Conservation (phyloP, 306 rosid species). For the Herpetospermum pedunculosum region DNA sequence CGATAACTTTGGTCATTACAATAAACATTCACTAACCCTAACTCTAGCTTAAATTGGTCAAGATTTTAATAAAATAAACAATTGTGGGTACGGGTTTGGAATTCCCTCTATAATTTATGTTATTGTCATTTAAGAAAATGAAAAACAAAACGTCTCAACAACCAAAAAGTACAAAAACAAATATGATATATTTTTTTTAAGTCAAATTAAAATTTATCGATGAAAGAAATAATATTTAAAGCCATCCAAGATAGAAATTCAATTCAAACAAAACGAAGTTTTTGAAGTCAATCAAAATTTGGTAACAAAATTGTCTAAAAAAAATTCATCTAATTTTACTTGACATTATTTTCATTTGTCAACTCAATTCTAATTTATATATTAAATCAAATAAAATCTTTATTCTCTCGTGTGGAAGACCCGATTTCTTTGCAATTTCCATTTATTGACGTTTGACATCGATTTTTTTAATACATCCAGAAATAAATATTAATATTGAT, state of each 20-base stretch:
- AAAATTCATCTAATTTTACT: neutral
- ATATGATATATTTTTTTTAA: neutral
- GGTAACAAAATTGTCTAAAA: neutral
- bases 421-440: neutral
- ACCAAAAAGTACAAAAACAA: neutral
- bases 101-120: too few relatives aligned
- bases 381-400: neutral
- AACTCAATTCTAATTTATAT: neutral
- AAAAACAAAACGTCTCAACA: too few relatives aligned
- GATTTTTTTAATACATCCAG: neutral
- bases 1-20: too few relatives aligned
- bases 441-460: neutral
- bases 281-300: neutral
- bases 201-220: neutral
- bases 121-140: too few relatives aligned
- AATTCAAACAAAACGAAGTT: neutral
- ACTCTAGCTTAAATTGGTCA: too few relatives aligned
- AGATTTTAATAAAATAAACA: too few relatives aligned
- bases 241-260: neutral
- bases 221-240: neutral
- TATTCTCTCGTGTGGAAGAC: neutral
- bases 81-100: too few relatives aligned
- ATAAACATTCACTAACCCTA: too few relatives aligned
- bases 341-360: constrained; percentile 5
- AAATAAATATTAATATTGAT: neutral